Evolutionary conservation across 2,329 filamentous ascomycete species (phyloP), one percentile per base, ranked within the genome.

Genomic region (Leptographium flavum): DNA sequence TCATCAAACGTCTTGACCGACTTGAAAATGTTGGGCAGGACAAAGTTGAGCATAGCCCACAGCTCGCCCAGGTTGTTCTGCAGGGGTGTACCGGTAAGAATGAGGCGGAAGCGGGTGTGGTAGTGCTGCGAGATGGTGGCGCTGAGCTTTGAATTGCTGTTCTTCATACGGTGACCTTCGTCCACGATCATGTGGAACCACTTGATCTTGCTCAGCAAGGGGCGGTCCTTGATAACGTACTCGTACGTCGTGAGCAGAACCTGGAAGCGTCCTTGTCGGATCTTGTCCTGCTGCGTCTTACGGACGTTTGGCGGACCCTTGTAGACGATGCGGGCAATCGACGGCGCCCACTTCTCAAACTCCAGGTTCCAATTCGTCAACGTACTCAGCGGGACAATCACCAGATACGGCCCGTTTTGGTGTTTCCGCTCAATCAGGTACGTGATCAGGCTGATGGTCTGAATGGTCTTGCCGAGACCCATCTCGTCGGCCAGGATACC

Each of bases 121-220:
- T 98, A 98, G 70, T 96, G 96, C 50, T 87, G 80, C 32, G 90
- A 88, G 52, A 98, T 86, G 5, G 92, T 96, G 53, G 81, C 87
- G 63, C 87, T 95, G 55, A 98, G 74, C 67, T 98, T 98, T 10
- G 92, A 98, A 55, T 92, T 82, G 27, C 86, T 75, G 64, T 98
- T 98, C 76, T 98, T 98, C 92, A 98, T 98, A 61, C 92, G 87
- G 64, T 98, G 92, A 66, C 92, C 92, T 70, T 98, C 92, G 57
- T 98, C 92, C 53, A 98, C 92, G 56, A 98, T 96, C 92, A 98
- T 96, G 67, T 98, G 92, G 56, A 95, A 83, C 92, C 92, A 98
- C 66, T 96, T 96, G 66, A 98, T 90, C 71, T 96, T 96, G 70
- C 86, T 93, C 13, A 98, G 69, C 54, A 98, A 73, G 0, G 90